phyloP scores from a whole-genome alignment of 345 rosid genomes.

The Pistacia atlantica region DNA sequence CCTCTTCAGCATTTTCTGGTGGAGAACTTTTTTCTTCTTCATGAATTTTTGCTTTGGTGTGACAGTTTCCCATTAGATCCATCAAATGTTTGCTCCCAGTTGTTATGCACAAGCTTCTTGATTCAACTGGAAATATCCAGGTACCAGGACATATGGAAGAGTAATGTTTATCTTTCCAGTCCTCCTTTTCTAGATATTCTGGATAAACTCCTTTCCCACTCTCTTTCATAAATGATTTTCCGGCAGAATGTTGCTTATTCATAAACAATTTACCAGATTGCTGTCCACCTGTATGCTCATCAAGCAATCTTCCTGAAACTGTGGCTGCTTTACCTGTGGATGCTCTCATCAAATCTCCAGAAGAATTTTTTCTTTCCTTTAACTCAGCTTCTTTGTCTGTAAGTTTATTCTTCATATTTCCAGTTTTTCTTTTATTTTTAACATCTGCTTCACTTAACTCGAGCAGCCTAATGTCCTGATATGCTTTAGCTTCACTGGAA shows the following conservation, averaged over 20 bases:
- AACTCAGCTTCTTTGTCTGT: constrained; percentile 15
- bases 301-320: constrained; percentile 30
- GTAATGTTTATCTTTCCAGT: constrained; percentile 22
- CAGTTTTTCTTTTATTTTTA: constrained; percentile 11
- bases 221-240: constrained; percentile 20
- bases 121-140: constrained; percentile 77
- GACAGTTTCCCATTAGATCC: constrained; percentile 35
- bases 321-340: constrained; percentile 30
- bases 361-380: constrained; percentile 23
- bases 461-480: constrained; percentile 13
- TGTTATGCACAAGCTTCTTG: constrained; percentile 44
- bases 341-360: constrained; percentile 23
- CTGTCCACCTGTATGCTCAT: constrained; percentile 22
- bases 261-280: constrained; percentile 28
- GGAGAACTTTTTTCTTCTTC: constrained; percentile 22
- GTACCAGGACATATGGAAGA: constrained; percentile 38
- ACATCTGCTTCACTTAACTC: constrained; percentile 5
- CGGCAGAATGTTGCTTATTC: constrained; percentile 30
- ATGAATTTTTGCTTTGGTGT: constrained; percentile 20
- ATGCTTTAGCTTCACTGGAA: constrained; percentile 9
- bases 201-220: constrained; percentile 26
- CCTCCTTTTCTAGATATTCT: constrained; percentile 26
- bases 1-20: constrained; percentile 46
- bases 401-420: constrained; percentile 23
- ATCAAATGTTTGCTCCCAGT: constrained; percentile 42